phyloP scores from a whole-genome alignment of 1,284 basidiomycete species.

The Tilletia caries region DNA sequence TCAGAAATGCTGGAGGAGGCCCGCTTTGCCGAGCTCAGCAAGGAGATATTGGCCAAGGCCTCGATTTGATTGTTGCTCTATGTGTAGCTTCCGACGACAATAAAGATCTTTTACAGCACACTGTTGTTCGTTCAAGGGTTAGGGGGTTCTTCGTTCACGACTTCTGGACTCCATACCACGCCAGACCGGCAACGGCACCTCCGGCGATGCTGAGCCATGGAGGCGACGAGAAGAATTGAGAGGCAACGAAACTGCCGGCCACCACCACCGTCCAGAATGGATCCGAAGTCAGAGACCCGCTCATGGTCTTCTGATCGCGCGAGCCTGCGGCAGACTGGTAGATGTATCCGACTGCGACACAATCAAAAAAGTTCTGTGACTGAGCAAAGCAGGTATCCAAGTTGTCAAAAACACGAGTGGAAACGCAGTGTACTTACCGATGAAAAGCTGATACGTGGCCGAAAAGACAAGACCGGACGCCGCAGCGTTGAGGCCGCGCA shows the following conservation, averaged over 20 bases:
- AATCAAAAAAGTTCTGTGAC: too few species aligned
- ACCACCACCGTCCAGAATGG: slow-evolving; percentile 58
- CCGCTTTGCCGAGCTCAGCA: slow-evolving; percentile 10
- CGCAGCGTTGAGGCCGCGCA: slow-evolving; percentile 62
- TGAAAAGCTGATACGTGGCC: slow-evolving; percentile 61
- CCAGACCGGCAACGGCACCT: slow-evolving; percentile 55
- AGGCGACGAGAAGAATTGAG: slow-evolving; percentile 53
- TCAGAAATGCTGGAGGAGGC: slow-evolving; percentile 5
- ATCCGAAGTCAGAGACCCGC: slow-evolving; percentile 55
- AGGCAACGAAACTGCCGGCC: slow-evolving; percentile 46
- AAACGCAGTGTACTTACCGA: slow-evolving; percentile 22
- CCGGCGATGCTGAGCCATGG: slow-evolving; percentile 54
- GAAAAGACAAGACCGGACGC: slow-evolving; percentile 63
- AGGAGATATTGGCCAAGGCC: slow-evolving; percentile 10
- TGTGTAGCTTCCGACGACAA: too few species aligned
- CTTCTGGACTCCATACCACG: slow-evolving; percentile 55
- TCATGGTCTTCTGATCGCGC: slow-evolving; percentile 26
- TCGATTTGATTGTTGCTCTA: background rate
- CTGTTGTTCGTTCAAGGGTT: too few species aligned
- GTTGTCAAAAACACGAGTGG: background rate
- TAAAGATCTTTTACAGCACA: background rate
- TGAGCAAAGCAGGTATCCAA: too few species aligned
- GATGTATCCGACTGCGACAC: slow-evolving; percentile 43
- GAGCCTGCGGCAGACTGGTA: slow-evolving; percentile 48
- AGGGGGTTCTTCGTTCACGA: background rate